phyloP scores from a whole-genome alignment of 805 yeast genomes.

The Diddensiella transvaalensis region DNA sequence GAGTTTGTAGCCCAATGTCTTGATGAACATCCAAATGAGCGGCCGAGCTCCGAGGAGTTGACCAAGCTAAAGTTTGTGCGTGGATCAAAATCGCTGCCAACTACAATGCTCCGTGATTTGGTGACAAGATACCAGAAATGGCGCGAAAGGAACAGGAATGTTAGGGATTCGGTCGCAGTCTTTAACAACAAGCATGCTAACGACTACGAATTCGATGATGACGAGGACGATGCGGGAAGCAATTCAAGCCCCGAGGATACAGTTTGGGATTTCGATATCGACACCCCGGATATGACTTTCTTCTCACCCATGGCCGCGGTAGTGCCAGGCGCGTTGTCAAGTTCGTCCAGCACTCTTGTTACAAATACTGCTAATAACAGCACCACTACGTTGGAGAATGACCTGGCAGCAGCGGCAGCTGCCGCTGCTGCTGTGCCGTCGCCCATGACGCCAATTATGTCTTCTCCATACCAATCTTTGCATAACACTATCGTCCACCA shows the following conservation, averaged over 20 bases:
- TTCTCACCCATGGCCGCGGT: neutral
- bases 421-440: neutral
- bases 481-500: neutral
- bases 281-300: neutral
- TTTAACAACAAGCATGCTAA: constrained; percentile 22
- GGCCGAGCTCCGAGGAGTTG: constrained; percentile 84
- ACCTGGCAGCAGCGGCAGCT: neutral
- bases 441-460: neutral
- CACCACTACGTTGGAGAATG: neutral
- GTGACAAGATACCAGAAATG: constrained; percentile 46
- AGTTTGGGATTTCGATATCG: constrained; percentile 80
- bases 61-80: constrained; percentile 70
- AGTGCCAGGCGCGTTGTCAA: neutral
- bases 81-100: constrained; percentile 56
- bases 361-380: neutral
- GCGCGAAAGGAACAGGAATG: constrained; percentile 57
- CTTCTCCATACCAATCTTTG: constrained; percentile 2
- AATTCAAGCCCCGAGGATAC: constrained; percentile 27
- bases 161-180: constrained; percentile 36
- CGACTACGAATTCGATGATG: constrained; percentile 17
- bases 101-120: constrained; percentile 63
- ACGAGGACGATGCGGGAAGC: constrained; percentile 26
- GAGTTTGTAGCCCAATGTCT: constrained; percentile 88
- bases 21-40: constrained; percentile 87
- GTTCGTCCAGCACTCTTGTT: neutral